Percentiles rank a stretch among this genome's conserved stretches.
Conservation (phyloP, 2,329 filamentous ascomycete genomes). For the Nemania bipapillata region DNA sequence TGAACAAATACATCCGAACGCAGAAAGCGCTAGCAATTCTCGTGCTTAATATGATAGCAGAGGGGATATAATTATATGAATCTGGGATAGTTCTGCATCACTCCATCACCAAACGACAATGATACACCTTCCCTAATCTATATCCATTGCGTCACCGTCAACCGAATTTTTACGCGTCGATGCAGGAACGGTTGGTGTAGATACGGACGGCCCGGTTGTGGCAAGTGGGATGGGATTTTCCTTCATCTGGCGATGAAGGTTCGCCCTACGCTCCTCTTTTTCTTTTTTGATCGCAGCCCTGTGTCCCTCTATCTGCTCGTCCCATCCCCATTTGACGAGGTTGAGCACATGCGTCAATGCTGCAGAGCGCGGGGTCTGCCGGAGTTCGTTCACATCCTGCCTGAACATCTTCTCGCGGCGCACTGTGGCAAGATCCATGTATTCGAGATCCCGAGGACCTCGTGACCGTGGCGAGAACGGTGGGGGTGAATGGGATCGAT, state of each 20-base stretch:
- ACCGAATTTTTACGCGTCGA: not conserved
- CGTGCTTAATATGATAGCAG: not conserved
- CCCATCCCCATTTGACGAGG: conserved; percentile 38
- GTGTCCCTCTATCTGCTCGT: conserved; percentile 41
- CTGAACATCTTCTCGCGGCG: conserved; percentile 34
- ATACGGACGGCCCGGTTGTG: conserved; percentile 1
- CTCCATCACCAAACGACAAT: not conserved
- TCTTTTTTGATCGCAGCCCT: conserved; percentile 36
- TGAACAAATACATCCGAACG: not conserved
- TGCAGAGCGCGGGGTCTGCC: conserved; percentile 41
- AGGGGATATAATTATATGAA: not conserved
- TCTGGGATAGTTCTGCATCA: not conserved
- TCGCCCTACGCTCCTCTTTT: conserved; percentile 38
- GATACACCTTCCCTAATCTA: conserved; percentile 20
- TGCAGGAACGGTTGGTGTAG: not conserved
- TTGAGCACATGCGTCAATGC: conserved; percentile 40
- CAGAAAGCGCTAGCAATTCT: not conserved
- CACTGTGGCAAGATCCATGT: conserved; percentile 28
- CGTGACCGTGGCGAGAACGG: conserved; percentile 11
- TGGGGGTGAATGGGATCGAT: conserved; percentile 2
- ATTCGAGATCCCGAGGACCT: conserved; percentile 34
- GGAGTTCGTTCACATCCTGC: conserved; percentile 15
- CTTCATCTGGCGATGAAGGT: conserved; percentile 31
- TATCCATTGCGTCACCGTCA: conserved; percentile 31
- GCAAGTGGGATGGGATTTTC: conserved; percentile 12